These are phyloP conservation scores for Penicillium arizonense DNA, from an alignment of 495 filamentous ascomycete species.

Conservation along the genomic window DNA sequence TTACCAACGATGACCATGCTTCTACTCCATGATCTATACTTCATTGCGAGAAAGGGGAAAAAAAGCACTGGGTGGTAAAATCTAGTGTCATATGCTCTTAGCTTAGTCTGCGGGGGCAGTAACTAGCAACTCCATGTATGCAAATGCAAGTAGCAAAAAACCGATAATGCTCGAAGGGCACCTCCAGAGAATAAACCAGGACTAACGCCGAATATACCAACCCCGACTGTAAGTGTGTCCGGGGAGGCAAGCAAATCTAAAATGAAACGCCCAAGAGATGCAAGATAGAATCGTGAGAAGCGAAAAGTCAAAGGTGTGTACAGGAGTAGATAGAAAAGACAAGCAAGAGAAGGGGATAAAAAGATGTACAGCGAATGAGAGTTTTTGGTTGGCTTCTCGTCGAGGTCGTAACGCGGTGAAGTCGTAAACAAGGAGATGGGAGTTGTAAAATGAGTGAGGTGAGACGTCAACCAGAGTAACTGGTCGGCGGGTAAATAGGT, in stretches of 20 bases:
- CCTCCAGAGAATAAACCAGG: neutral
- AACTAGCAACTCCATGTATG: constrained; percentile 22
- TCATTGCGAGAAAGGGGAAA: neutral
- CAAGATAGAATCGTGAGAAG: constrained; percentile 18
- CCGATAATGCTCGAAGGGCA: neutral
- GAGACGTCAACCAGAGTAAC: constrained; percentile 24
- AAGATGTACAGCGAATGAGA: constrained; percentile 30
- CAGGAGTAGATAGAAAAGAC: constrained; percentile 1
- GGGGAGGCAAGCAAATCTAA: constrained; percentile 25
- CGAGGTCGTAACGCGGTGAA: constrained; percentile 16
- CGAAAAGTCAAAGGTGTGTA: constrained; percentile 16
- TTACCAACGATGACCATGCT: too few relatives aligned
- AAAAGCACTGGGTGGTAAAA: neutral
- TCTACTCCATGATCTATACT: too few relatives aligned
- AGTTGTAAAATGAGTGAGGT: neutral
- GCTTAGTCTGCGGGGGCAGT: neutral
- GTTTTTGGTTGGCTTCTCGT: constrained; percentile 17
- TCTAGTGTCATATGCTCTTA: constrained; percentile 17
- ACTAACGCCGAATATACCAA: constrained; percentile 26
- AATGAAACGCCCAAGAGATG: constrained; percentile 34
- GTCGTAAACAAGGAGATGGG: constrained; percentile 17
- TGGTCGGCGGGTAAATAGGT: constrained; percentile 39
- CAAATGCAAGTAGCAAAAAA: constrained; percentile 24
- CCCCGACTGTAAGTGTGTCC: constrained; percentile 1
- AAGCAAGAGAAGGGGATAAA: constrained; percentile 5